Conservation (phyloP, 768 basidiomycete species). For the Coprinopsis sp. region DNA sequence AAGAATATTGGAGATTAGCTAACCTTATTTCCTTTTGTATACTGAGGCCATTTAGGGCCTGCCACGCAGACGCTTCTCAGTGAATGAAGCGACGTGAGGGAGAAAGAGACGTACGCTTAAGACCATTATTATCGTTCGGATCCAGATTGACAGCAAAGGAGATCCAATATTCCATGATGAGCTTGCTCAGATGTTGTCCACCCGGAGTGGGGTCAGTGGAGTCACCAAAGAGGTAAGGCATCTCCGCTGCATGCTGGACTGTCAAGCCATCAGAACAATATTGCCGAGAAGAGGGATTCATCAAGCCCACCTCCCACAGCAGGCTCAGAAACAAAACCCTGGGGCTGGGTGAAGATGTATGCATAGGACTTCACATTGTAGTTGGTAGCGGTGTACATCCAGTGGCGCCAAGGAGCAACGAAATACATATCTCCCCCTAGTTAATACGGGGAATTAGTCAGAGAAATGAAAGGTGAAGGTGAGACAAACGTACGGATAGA, state of each 20-base stretch:
- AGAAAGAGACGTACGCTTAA: conserved; percentile 20
- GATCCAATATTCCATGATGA: conserved; percentile 40
- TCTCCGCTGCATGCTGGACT: conserved; percentile 31
- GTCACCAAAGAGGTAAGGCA: conserved; percentile 31
- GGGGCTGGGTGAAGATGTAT: conserved; percentile 39
- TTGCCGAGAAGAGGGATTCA: not conserved
- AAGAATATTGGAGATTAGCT: not conserved
- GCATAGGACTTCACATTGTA: conserved; percentile 34
- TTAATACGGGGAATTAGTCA: not conserved
- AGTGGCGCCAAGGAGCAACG: conserved; percentile 32
- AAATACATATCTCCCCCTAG: conserved; percentile 35
- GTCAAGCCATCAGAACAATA: not conserved
- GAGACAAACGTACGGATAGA: conserved; percentile 26
- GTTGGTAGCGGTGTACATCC: conserved; percentile 34
- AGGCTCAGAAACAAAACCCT: conserved; percentile 19
- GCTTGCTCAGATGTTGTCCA: conserved; percentile 20
- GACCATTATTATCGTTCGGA: conserved; percentile 33
- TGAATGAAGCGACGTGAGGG: not conserved
- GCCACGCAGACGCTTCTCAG: not conserved
- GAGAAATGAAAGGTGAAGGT: not conserved
- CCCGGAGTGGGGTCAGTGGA: conserved; percentile 21
- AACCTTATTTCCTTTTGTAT: conserved; percentile 19
- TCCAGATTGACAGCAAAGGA: conserved; percentile 34
- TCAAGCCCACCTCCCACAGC: conserved; percentile 24
- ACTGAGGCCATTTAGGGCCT: conserved; percentile 28